These are phyloP conservation scores for Iris pallida DNA, from an alignment of 116 monocot species.

Conservation along the genomic window DNA sequence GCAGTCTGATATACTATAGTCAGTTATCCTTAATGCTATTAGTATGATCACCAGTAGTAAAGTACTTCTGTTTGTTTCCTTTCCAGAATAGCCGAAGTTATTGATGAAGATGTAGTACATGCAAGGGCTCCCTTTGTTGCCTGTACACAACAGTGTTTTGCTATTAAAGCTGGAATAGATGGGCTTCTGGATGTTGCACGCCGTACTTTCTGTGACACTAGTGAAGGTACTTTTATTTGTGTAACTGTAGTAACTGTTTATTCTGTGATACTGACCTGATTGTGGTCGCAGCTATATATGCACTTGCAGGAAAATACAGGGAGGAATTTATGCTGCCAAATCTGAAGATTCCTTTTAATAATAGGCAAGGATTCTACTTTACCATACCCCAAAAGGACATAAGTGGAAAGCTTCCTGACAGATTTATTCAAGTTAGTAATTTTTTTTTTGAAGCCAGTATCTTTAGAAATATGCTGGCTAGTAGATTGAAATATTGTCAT, in stretches of 20 bases:
- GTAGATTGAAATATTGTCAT: constrained; percentile 6
- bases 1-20: background rate
- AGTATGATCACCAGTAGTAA: background rate
- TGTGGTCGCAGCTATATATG: constrained; percentile 73
- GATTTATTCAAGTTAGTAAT: constrained; percentile 78
- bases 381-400: constrained; percentile 87
- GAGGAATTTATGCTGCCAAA: constrained; percentile 85
- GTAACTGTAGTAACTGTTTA: background rate
- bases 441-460: constrained; percentile 1
- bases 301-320: constrained; percentile 88
- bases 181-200: constrained; percentile 91
- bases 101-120: constrained; percentile 94
- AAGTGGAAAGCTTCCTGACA: constrained; percentile 74
- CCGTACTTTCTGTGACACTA: constrained; percentile 93
- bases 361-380: constrained; percentile 91
- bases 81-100: constrained; percentile 67
- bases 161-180: constrained; percentile 88
- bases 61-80: constrained; percentile 1
- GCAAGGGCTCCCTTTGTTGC: constrained; percentile 91
- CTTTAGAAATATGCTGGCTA: background rate
- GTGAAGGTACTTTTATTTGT: constrained; percentile 62
- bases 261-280: constrained; percentile 10
- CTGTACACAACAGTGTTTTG: constrained; percentile 97
- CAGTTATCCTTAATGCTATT: background rate
- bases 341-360: constrained; percentile 91